Base-by-base conservation (phyloP, 2,329 filamentous ascomycete genomes). In the Calonectria fujianensis region DNA sequence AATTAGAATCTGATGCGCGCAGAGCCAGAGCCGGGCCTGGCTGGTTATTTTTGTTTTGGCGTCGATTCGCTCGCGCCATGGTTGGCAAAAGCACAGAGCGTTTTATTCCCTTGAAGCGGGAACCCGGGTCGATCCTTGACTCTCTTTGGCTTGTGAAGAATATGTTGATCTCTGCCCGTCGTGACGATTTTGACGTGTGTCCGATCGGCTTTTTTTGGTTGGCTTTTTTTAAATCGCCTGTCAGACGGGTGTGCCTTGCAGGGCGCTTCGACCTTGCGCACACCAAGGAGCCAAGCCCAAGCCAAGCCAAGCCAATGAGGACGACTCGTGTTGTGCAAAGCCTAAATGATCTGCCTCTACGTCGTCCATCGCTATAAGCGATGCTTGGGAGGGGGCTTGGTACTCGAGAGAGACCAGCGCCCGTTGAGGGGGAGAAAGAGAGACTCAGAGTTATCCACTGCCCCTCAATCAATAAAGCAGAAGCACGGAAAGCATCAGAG, bases 391-490 rank as follows among this genome's bases (percentile, higher is more conserved):
- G 24, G 24, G 35, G 35, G 39, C 39, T 41, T 41, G 39, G 39
- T 41, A 4, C 39, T n/a, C 7, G 41, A n/a, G 18, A 45, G 16
- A 9, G 24, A 24, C 24, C 24, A 24, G 1, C 24, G 24, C 24
- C 24, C 24, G 24, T 24, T 24, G 24, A 39, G 13, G 14, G 13
- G 14, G 37, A 39, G 37, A 39, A 18, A 45, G 41, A 45, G 2
- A 48, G 45, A 48, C 20, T 24, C 45, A 29, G 37, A 45, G n/a
- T 24, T 27, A 41, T 41, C 57, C 54, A 39, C 24, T 32, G 64
- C 41, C 64, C 70, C 70, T 61, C 52, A 45, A 45, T 68, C 52
- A 72, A 68, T 72, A 72, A 63, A 65, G 37, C 37, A 63, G 57
- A 63, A 37, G 57, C 57, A 63, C 39, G 35, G 27, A 63, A 63